Conservation (phyloP, 2,329 filamentous ascomycete species). For the Diplodia corticola region DNA sequence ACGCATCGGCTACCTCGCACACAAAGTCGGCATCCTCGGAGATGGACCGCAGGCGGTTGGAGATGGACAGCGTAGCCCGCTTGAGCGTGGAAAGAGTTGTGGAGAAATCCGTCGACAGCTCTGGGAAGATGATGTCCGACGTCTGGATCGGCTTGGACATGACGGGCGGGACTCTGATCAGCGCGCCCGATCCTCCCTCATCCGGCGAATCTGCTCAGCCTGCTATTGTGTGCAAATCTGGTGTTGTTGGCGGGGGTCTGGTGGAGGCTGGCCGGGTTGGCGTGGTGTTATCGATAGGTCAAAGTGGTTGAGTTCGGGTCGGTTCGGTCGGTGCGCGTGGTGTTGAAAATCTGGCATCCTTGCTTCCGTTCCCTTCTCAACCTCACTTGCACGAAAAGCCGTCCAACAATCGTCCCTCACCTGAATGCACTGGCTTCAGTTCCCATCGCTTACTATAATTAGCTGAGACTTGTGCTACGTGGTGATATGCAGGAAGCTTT, state of each 20-base stretch:
- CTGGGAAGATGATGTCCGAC: conserved; percentile 55
- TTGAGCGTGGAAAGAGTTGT: conserved; percentile 70
- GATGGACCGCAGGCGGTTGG: conserved; percentile 82
- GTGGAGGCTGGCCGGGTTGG: background rate
- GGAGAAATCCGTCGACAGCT: conserved; percentile 64
- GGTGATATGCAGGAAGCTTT: too few species aligned
- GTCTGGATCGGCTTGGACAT: conserved; percentile 29
- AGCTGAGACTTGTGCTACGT: too few species aligned
- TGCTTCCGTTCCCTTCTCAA: background rate
- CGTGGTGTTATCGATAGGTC: background rate
- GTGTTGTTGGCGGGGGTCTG: background rate
- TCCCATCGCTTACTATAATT: too few species aligned
- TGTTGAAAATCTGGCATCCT: conserved; percentile 2
- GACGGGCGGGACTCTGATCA: background rate
- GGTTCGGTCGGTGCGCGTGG: background rate
- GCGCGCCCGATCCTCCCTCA: background rate
- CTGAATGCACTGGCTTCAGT: background rate
- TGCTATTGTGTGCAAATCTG: background rate
- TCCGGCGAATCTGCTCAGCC: background rate
- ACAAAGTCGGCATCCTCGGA: conserved; percentile 75
- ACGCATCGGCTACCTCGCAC: conserved; percentile 56
- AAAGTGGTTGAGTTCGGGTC: background rate
- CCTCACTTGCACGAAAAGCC: background rate
- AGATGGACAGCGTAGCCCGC: conserved; percentile 72
- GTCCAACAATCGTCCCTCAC: too few species aligned